Evolutionary conservation across 306 rosid species (phyloP).

Genomic region (Cucumis cinereus): DNA sequence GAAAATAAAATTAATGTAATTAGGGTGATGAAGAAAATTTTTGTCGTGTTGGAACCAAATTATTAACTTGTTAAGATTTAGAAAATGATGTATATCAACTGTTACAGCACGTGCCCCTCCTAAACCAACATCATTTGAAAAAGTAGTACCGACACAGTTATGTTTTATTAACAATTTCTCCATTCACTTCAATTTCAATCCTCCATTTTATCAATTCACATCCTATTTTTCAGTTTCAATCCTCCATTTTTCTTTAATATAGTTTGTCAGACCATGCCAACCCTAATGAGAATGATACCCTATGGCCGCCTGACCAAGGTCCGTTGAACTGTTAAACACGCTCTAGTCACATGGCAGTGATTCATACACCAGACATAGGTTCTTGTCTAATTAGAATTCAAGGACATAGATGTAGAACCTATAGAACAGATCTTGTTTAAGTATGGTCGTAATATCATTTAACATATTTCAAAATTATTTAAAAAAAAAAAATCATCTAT

Average conservation of each 20-base stretch:
- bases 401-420: no score
- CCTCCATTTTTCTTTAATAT: neutral
- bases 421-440: no score
- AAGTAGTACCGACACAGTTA: neutral
- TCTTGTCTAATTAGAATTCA: no score
- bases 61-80: slow-evolving; percentile 4
- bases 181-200: neutral
- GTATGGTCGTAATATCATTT: no score
- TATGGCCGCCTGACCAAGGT: no score
- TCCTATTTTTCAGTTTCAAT: neutral
- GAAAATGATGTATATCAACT: neutral
- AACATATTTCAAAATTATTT: neutral
- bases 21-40: neutral
- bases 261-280: no score
- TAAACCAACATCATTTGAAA: neutral
- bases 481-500: neutral
- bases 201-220: neutral
- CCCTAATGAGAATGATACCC: no score
- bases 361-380: no score
- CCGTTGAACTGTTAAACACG: no score
- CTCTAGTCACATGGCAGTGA: no score
- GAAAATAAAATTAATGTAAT: neutral
- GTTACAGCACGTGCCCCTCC: neutral
- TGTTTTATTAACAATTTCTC: neutral
- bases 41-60: slow-evolving; percentile 1